These are phyloP conservation scores for Blastobotrys arbuscula DNA, from an alignment of 1,139 yeast genomes.

Conservation along the genomic window DNA sequence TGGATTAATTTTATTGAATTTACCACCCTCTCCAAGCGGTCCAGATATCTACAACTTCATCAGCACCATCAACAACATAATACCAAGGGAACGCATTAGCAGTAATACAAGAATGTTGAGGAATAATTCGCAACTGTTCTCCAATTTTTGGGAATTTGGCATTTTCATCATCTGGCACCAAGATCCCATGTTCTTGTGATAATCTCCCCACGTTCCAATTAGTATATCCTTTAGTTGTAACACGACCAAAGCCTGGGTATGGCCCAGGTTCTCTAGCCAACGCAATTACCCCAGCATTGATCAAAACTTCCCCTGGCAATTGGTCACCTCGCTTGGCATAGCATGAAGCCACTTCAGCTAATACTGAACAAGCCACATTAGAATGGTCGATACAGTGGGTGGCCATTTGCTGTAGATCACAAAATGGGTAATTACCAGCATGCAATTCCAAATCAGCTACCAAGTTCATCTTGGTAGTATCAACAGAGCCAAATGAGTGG, in stretches of 20 bases:
- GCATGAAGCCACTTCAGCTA: conserved; percentile 59
- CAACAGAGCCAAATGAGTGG: conserved; percentile 47
- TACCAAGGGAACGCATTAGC: conserved; percentile 60
- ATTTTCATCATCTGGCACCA: conserved; percentile 46
- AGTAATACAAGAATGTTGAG: conserved; percentile 74
- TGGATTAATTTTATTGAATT: neutral
- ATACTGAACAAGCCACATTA: conserved; percentile 50
- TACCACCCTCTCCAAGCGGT: conserved; percentile 62
- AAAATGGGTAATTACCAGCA: conserved; percentile 72
- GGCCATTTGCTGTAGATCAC: conserved; percentile 70
- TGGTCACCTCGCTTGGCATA: conserved; percentile 50
- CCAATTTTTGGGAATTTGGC: conserved; percentile 43
- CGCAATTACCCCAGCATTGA: conserved; percentile 71
- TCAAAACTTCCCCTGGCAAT: conserved; percentile 52
- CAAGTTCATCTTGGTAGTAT: conserved; percentile 29
- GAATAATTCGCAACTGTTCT: conserved; percentile 49
- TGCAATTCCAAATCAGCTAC: conserved; percentile 54
- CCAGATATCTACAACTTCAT: conserved; percentile 60
- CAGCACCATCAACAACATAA: conserved; percentile 45
- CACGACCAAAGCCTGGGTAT: conserved; percentile 43
- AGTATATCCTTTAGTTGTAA: conserved; percentile 38
- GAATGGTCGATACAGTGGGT: conserved; percentile 50
- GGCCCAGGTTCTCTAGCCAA: conserved; percentile 57
- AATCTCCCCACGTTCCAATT: conserved; percentile 49
- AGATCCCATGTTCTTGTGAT: conserved; percentile 54